Evolutionary conservation across 306 rosid genomes (phyloP), one percentile per base, ranked within the genome.

Genomic region (Canavalia ensiformis): DNA sequence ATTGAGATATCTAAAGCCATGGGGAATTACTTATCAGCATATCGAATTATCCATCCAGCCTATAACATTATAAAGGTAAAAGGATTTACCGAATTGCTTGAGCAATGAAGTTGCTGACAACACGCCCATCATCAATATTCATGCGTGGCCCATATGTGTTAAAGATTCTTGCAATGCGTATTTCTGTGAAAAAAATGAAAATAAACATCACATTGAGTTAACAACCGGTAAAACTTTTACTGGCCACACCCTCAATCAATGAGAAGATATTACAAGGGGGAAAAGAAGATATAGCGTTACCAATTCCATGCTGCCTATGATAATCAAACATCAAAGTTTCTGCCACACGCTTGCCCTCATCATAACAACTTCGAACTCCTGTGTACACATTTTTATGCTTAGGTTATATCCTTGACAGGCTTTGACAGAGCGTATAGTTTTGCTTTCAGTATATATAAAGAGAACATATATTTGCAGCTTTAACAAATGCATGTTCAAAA

Each of bases 291-390:
- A 70, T 57, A 62, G 37, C 52, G 47, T 83, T 84, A 94, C 97
- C 97, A 4, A 92, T 85, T 77, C 98, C 98, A 70, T 94, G 98
- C 80, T 94, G 98, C 84, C 98, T 90, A 64, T 94, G 98, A 83
- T 94, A 94, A 78, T 92, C 98, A 83, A 92, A 94, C 98, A 94
- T 92, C 92, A 94, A 87, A 73, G 98, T 94, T 86, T 94, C 98
- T 7, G 98, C 98, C 63, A 94, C 98, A 62, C 98, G 94, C 88
- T 94, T 94, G 59, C 98, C 98, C 89, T 94, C 98, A 82, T 94
- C 98, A 81, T 92, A 94, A 88, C 98, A 94, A 83, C 98, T 94
- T 72, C 98, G 91, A 62, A 94, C 98, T 68, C 97, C 98, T 94
- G 82, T 13, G 55, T 50, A 12, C 31, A 87, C 56, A 77, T 46